These are phyloP conservation scores for Boletus semigastroideus DNA, from an alignment of 1,284 basidiomycete genomes.

Conservation along the genomic window DNA sequence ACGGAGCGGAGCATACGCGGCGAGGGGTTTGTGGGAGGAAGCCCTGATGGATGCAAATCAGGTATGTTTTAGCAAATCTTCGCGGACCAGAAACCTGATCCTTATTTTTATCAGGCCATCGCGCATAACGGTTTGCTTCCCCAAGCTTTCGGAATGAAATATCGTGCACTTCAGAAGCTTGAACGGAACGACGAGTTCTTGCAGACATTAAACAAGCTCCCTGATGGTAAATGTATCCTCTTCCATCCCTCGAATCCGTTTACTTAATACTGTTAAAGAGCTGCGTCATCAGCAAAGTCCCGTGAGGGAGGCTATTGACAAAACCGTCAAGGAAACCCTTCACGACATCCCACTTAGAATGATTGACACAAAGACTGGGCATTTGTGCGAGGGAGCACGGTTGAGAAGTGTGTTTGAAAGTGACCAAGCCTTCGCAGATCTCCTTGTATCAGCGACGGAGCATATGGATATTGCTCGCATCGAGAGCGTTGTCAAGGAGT, in stretches of 20 bases:
- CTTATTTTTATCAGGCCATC: conserved; percentile 1
- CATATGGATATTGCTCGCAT: conserved; percentile 1
- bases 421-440: not conserved
- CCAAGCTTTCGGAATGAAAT: conserved; percentile 2
- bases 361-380: conserved; percentile 10
- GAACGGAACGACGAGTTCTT: not conserved
- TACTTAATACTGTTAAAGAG: not conserved
- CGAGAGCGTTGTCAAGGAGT: conserved; percentile 4
- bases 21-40: not conserved
- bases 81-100: not conserved
- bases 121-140: not conserved
- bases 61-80: not conserved
- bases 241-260: not conserved
- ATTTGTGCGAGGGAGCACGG: not conserved
- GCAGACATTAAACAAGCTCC: not conserved
- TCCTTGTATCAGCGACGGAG: not conserved
- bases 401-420: conserved; percentile 1
- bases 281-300: not conserved
- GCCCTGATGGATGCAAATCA: not conserved
- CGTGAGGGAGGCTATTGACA: not conserved
- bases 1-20: conserved; percentile 6
- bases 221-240: not conserved
- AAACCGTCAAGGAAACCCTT: not conserved
- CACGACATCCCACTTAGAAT: conserved; percentile 7
- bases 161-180: conserved; percentile 1